These are phyloP conservation scores for Fusarium sp. DNA, from an alignment of 2,329 filamentous ascomycete genomes.

Conservation along the genomic window DNA sequence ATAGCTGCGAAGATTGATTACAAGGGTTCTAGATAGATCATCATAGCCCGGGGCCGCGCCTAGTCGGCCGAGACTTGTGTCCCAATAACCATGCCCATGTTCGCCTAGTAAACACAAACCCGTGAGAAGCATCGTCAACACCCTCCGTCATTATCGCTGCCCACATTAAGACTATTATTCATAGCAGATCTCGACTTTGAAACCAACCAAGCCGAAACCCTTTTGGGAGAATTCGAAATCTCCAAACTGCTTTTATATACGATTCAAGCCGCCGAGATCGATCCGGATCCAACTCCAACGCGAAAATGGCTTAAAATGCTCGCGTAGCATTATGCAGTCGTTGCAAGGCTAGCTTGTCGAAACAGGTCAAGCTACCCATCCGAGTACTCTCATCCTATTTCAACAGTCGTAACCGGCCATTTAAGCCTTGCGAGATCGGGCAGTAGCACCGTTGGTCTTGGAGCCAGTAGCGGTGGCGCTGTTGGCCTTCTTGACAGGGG, in stretches of 20 bases:
- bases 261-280: conserved; percentile 37
- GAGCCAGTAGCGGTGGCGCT: conserved; percentile 66
- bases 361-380: conserved; percentile 6
- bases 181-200: conserved; percentile 27
- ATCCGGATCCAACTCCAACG: conserved; percentile 40
- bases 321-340: conserved; percentile 24
- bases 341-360: conserved; percentile 12
- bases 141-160: conserved; percentile 50
- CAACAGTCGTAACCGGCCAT: conserved; percentile 5
- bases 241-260: conserved; percentile 48
- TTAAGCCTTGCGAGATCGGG: conserved; percentile 77
- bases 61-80: conserved; percentile 47
- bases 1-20: conserved; percentile 50
- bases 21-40: conserved; percentile 51
- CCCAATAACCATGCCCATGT: conserved; percentile 49
- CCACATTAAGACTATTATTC: conserved; percentile 48
- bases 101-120: conserved; percentile 49
- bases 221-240: conserved; percentile 40
- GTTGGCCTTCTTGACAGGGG: conserved; percentile 61
- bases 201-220: conserved; percentile 37
- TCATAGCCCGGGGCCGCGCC: conserved; percentile 46
- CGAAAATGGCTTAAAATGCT: conserved; percentile 24
- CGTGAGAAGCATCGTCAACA: conserved; percentile 50
- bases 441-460: conserved; percentile 71
- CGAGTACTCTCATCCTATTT: conserved; percentile 1